Evolutionary conservation across 2,329 filamentous ascomycete species (phyloP).

Genomic region (Colletotrichum lindemuthianum): DNA sequence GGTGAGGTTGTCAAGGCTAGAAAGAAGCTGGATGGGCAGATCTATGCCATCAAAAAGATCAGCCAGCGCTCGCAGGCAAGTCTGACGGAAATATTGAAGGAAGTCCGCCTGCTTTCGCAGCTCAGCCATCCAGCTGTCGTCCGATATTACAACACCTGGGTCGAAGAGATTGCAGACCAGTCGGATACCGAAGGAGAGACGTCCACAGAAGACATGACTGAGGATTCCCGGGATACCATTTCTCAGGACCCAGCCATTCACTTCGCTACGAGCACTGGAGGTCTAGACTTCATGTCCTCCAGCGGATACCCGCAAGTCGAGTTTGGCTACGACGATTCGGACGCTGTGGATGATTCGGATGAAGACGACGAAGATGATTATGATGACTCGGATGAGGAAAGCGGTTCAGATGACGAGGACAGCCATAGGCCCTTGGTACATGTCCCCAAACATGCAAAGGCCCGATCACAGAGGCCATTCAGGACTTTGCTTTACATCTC

Average conservation of each 20-base stretch:
- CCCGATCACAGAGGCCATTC: conserved; percentile 59
- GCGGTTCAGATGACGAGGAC: conserved; percentile 49
- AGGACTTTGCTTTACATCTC: conserved; percentile 92
- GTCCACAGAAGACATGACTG: conserved; percentile 55
- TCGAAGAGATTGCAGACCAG: conserved; percentile 74
- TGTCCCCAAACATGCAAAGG: conserved; percentile 30
- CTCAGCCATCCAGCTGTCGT: conserved; percentile 89
- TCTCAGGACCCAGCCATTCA: conserved; percentile 60
- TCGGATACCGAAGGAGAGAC: conserved; percentile 67
- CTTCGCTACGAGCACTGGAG: conserved; percentile 78
- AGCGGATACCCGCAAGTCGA: conserved; percentile 80
- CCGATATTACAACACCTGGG: conserved; percentile 95
- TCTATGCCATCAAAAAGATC: conserved; percentile 98
- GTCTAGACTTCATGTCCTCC: conserved; percentile 93
- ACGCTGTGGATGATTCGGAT: conserved; percentile 48
- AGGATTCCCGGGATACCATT: conserved; percentile 53
- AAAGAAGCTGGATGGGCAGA: conserved; percentile 88
- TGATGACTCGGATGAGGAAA: conserved; percentile 56
- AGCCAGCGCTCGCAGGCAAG: conserved; percentile 82
- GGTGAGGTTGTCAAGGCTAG: conserved; percentile 95
- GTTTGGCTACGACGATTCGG: conserved; percentile 73
- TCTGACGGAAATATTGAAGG: conserved; percentile 83
- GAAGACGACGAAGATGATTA: conserved; percentile 50
- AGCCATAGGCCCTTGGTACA: conserved; percentile 38
- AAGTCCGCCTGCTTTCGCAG: conserved; percentile 89